Evolutionary conservation across 106 monocot species (phyloP).

Genomic region (Apostasia shenzhenica): DNA sequence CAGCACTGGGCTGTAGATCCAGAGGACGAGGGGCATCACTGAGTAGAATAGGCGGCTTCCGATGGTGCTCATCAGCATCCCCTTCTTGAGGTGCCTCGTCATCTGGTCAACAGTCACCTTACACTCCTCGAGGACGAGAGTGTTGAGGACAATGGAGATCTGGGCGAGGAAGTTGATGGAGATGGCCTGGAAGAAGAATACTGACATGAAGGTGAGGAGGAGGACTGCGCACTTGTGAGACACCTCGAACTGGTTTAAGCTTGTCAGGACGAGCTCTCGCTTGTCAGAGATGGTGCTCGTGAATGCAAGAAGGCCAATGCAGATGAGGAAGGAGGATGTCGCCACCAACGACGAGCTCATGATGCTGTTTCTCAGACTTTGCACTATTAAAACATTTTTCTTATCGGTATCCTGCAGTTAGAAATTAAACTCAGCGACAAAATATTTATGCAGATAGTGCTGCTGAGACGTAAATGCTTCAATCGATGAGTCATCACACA

Average conservation of each 20-base stretch:
- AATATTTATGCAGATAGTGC: too few species aligned
- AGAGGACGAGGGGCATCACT: conserved; percentile 4
- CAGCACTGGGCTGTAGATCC: conserved; percentile 16
- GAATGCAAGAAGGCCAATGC: conserved; percentile 10
- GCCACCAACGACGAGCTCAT: conserved; percentile 17
- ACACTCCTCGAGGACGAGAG: neutral
- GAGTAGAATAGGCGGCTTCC: conserved; percentile 16
- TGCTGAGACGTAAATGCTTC: too few species aligned
- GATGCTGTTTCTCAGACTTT: conserved; percentile 15
- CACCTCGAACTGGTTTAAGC: conserved; percentile 7
- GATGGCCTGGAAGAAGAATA: conserved; percentile 6
- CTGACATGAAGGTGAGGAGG: neutral
- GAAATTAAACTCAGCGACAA: too few species aligned
- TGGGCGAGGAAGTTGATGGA: conserved; percentile 10
- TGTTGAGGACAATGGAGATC: conserved; percentile 11
- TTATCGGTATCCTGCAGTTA: conserved; percentile 23
- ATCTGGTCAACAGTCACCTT: neutral
- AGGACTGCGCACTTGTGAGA: conserved; percentile 2
- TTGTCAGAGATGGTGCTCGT: conserved; percentile 14
- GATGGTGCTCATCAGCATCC: conserved; percentile 8
- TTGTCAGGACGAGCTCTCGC: conserved; percentile 1
- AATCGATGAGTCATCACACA: too few species aligned
- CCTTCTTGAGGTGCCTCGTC: conserved; percentile 1
- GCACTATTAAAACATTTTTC: conserved; percentile 21
- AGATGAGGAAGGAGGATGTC: conserved; percentile 14